These are phyloP conservation scores for Wickerhamomyces silvicola DNA, from an alignment of 805 yeast genomes.

Conservation along the genomic window DNA sequence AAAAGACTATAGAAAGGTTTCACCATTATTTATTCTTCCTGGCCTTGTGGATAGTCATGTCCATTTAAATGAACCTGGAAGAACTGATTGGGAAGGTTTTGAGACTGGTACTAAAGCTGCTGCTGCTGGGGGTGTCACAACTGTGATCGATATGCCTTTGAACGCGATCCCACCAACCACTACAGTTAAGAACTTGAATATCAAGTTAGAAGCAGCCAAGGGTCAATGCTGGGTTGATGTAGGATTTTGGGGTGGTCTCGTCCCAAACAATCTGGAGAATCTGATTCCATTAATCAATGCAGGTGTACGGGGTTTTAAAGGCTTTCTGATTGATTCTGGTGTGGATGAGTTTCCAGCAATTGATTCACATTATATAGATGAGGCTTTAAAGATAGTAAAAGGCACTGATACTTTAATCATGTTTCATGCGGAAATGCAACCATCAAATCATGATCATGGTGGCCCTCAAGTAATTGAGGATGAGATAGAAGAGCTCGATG, in stretches of 20 bases:
- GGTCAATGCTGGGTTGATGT: constrained; percentile 88
- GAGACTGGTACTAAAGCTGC: constrained; percentile 95
- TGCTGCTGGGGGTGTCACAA: constrained; percentile 93
- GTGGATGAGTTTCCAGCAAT: constrained; percentile 93
- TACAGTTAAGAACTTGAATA: constrained; percentile 64
- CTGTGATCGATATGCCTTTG: constrained; percentile 93
- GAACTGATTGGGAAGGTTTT: constrained; percentile 98
- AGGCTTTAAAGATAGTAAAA: constrained; percentile 59
- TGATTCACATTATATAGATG: constrained; percentile 51
- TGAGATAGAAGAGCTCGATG: constrained; percentile 18
- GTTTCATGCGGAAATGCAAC: constrained; percentile 93
- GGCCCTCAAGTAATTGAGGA: constrained; percentile 21
- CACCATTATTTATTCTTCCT: constrained; percentile 69
- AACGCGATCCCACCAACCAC: constrained; percentile 97
- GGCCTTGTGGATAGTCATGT: constrained; percentile 94
- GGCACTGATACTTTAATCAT: constrained; percentile 65
- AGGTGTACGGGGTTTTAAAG: constrained; percentile 93
- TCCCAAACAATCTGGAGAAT: constrained; percentile 69
- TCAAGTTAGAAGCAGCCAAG: constrained; percentile 71
- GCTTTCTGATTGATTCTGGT: constrained; percentile 90
- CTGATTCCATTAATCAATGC: constrained; percentile 69
- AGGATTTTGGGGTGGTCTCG: constrained; percentile 94
- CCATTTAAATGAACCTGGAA: constrained; percentile 93
- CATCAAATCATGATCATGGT: constrained; percentile 27
- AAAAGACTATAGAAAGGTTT: constrained; percentile 41